A percentile compares a stretch with the other conserved stretches of the same genome.
phyloP scores from a whole-genome alignment of 768 basidiomycete species.

The Tulasnella calospora region DNA sequence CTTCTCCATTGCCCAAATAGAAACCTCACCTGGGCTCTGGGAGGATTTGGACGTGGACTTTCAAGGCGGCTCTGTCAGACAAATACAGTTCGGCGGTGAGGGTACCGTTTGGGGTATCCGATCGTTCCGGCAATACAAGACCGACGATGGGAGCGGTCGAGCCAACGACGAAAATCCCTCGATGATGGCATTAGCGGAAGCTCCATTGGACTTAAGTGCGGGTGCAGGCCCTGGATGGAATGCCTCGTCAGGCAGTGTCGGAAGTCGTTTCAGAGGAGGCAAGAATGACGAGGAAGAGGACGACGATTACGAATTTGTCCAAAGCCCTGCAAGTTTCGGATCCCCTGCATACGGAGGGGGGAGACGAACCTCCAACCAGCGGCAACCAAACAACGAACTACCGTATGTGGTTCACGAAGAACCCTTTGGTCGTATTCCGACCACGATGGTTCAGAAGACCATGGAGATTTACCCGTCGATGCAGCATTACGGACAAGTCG shows the following conservation, averaged over 20 bases:
- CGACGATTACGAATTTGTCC: not conserved
- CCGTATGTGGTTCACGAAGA: slow-evolving; percentile 5
- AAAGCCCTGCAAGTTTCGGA: not conserved
- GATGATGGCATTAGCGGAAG: not conserved
- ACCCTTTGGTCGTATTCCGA: slow-evolving; percentile 11
- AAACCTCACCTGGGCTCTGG: slow-evolving; percentile 17
- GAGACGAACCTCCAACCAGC: not conserved
- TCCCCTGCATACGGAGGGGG: not conserved
- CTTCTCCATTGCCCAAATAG: not conserved
- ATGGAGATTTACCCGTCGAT: slow-evolving; percentile 8
- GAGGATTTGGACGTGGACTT: slow-evolving; percentile 11
- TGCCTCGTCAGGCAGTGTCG: not conserved
- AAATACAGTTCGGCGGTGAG: slow-evolving; percentile 11
- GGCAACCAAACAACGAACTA: not conserved
- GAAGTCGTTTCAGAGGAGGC: not conserved
- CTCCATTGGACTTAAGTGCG: not conserved
- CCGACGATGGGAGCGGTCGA: slow-evolving; percentile 1
- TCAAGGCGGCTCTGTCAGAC: not conserved
- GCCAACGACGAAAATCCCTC: slow-evolving; percentile 1
- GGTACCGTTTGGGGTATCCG: slow-evolving; percentile 19
- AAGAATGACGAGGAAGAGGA: not conserved
- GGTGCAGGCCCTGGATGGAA: not conserved
- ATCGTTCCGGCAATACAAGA: slow-evolving; percentile 17
- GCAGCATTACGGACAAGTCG: slow-evolving; percentile 19
- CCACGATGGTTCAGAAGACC: not conserved